phyloP scores from a whole-genome alignment of 805 yeast species.

The Candida loeiensis region DNA sequence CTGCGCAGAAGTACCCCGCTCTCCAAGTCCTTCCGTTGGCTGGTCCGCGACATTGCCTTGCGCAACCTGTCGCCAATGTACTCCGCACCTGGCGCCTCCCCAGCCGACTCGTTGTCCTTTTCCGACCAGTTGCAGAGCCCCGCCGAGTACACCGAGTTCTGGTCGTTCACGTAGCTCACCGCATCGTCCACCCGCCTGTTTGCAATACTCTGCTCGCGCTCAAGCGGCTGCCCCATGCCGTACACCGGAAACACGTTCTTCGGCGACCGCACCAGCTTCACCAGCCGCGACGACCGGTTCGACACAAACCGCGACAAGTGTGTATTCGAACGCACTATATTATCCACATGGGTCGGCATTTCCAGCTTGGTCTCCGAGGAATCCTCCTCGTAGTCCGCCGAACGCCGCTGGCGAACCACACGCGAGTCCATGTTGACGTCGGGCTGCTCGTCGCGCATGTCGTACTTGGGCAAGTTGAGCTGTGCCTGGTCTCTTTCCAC shows the following conservation, averaged over 20 bases:
- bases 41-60: conserved; percentile 14
- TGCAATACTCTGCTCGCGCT: conserved; percentile 58
- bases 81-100: conserved; percentile 16
- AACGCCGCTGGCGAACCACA: conserved; percentile 49
- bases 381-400: conserved; percentile 8
- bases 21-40: conserved; percentile 2
- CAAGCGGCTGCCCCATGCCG: conserved; percentile 69
- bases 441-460: conserved; percentile 77
- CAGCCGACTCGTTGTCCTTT: conserved; percentile 7
- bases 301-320: conserved; percentile 11
- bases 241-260: conserved; percentile 76
- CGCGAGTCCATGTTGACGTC: conserved; percentile 73
- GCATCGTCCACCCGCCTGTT: conserved; percentile 12
- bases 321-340: conserved; percentile 12
- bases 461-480: conserved; percentile 64
- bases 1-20: background rate
- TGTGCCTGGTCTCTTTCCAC: conserved; percentile 67
- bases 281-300: background rate
- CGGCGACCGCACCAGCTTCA: conserved; percentile 44
- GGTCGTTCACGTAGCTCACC: conserved; percentile 4
- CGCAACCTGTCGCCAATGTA: conserved; percentile 20
- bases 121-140: conserved; percentile 6
- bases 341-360: background rate
- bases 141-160: conserved; percentile 5
- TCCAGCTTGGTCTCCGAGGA: conserved; percentile 2